Conservation (phyloP, 768 basidiomycete species). For the Hydnomerulius pinastri region DNA sequence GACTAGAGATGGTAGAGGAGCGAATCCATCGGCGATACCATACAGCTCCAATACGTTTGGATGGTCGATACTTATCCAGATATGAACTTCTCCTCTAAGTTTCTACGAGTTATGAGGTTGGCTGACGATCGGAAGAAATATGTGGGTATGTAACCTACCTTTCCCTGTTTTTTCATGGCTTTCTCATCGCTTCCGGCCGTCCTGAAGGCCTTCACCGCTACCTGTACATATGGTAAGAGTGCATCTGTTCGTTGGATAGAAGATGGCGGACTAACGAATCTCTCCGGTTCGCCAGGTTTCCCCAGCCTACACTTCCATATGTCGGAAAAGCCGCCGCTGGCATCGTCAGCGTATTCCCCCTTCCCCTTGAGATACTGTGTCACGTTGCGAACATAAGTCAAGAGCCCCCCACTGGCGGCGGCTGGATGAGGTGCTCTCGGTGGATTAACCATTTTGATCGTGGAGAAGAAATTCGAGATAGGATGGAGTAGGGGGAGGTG, state of each 20-base stretch:
- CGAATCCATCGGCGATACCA: constrained; percentile 40
- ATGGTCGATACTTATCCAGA: constrained; percentile 42
- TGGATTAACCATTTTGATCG: not conserved
- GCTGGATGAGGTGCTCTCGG: not conserved
- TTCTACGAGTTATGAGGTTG: constrained; percentile 4
- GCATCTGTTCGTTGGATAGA: not conserved
- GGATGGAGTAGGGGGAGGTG: not conserved
- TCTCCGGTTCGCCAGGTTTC: not conserved
- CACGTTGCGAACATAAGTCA: constrained; percentile 4
- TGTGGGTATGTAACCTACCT: no score
- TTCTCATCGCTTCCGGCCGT: not conserved
- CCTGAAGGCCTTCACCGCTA: constrained; percentile 7
- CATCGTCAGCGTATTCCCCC: constrained; percentile 32
- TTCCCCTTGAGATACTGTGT: constrained; percentile 35
- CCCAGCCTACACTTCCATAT: constrained; percentile 42
- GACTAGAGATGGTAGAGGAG: constrained; percentile 39
- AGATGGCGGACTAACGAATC: not conserved
- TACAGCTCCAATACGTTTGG: constrained; percentile 39
- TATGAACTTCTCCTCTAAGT: constrained; percentile 36
- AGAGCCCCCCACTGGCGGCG: not conserved
- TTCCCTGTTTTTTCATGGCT: not conserved
- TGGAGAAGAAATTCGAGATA: not conserved
- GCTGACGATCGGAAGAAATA: not conserved
- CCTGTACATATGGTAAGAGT: not conserved
- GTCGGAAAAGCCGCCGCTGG: constrained; percentile 46